Base-by-base conservation (phyloP, 257 asterid species). In the Capsicum baccatum region DNA sequence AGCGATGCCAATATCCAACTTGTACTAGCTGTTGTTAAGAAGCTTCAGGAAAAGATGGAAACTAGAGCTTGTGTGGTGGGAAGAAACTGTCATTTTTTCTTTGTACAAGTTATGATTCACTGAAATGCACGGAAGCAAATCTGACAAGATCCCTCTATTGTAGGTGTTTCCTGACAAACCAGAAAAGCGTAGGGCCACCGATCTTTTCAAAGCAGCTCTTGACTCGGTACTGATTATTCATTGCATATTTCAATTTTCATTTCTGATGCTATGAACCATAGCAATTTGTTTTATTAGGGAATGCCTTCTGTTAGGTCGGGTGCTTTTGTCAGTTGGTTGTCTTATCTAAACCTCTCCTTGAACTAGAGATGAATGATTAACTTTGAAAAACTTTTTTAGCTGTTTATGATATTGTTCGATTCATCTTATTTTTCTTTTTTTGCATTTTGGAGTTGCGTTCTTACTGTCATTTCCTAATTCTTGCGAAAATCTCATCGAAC, bases 1-100 rank as follows among this genome's bases (percentile, higher is more conserved):
- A 94, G 94, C 79, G 99, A 94, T 89, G 99, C 99, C 90, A 96
- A 96, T 90, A 93, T 96, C 86, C 98, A 96, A 89, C 98, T 96
- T 85, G 95, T 86, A 16, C 78, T 96, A 88, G 92, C 99, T 69
- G 94, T 94, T 81, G 94, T 94, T 47, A 90, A 90, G 85, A 94
- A 92, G 87, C 95, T 94, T 81, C 91, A 88, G 86, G 93, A 89
- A 91, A 96, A 91, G 92, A 93, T 83, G 88, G 98, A 93, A 88
- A 94, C 97, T 74, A 89, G 94, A 91, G 97, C 97, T 70, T 91
- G 99, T 91, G 89, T 96, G 80, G 99, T 94, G 88, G 90, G 94
- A 84, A 83, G 81, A 83, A 79, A 70, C 56, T 48, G 6, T 83
- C 74, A 19, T 62, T 66, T 76, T 42, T 21, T 73, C 47, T 79